Evolutionary conservation across 129 eudicot genomes (phyloP).

Genomic region (Rutidosis leptorrhynchoides): DNA sequence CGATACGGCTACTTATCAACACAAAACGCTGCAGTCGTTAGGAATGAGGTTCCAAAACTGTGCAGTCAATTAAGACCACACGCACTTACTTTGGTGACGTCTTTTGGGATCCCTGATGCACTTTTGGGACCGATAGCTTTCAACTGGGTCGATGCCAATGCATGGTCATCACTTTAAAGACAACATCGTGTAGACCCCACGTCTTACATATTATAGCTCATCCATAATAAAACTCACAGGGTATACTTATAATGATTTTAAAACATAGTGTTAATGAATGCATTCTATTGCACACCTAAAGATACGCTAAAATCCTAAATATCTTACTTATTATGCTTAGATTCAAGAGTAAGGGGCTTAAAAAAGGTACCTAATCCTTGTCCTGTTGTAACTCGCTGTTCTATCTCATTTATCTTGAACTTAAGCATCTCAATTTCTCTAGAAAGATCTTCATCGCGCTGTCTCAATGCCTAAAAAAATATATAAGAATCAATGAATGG

Average conservation of each 20-base stretch:
- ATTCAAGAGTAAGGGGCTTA: conserved; percentile 27
- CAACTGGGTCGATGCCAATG: conserved; percentile 86
- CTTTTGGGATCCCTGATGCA: conserved; percentile 95
- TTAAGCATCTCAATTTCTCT: conserved; percentile 63
- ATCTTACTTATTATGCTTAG: conserved; percentile 12
- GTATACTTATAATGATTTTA: neutral
- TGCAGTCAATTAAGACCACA: conserved; percentile 85
- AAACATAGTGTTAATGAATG: neutral
- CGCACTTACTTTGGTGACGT: conserved; percentile 78
- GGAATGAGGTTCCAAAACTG: conserved; percentile 69
- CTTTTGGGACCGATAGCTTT: conserved; percentile 88
- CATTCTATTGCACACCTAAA: conserved; percentile 4
- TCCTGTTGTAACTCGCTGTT: conserved; percentile 38
- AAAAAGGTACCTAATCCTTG: conserved; percentile 40
- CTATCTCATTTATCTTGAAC: conserved; percentile 43
- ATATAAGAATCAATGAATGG: neutral
- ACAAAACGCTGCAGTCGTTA: conserved; percentile 67
- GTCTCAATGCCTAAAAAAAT: conserved; percentile 45
- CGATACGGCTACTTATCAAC: conserved; percentile 74
- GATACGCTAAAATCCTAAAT: neutral
- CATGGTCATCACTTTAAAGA: conserved; percentile 51
- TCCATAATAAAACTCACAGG: neutral
- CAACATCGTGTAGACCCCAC: neutral
- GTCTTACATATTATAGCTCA: neutral
- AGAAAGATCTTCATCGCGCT: conserved; percentile 61